Percentiles rank a stretch among this genome's conserved stretches.
phyloP scores from a whole-genome alignment of 805 yeast genomes.

The Kluyveromyces starmeri region DNA sequence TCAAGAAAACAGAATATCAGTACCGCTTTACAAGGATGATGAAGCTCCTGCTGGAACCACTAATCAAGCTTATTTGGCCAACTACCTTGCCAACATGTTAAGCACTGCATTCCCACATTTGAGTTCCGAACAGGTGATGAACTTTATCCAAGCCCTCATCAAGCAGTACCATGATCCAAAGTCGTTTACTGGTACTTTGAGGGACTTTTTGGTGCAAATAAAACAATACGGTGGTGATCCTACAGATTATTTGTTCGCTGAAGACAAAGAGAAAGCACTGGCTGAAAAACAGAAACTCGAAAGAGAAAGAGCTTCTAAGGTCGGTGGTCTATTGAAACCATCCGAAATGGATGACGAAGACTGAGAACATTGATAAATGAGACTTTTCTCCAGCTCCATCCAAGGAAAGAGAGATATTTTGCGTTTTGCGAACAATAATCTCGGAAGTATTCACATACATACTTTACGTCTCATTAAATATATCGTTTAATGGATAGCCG shows the following conservation, averaged over 20 bases:
- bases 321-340: slow-evolving; percentile 93
- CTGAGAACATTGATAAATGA: no score
- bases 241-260: slow-evolving; percentile 89
- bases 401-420: no score
- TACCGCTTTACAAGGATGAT: slow-evolving; percentile 71
- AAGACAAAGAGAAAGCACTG: slow-evolving; percentile 75
- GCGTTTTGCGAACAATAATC: no score
- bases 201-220: slow-evolving; percentile 94
- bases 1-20: slow-evolving; percentile 61
- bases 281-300: slow-evolving; percentile 60
- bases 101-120: slow-evolving; percentile 88
- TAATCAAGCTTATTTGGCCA: slow-evolving; percentile 68
- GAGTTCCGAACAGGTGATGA: slow-evolving; percentile 71
- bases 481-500: no score
- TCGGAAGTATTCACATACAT: no score
- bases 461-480: no score
- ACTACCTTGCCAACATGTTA: slow-evolving; percentile 74
- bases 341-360: slow-evolving; percentile 79
- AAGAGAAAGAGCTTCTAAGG: slow-evolving; percentile 71
- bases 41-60: slow-evolving; percentile 82
- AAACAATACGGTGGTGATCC: slow-evolving; percentile 94
- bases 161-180: slow-evolving; percentile 61
- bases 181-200: slow-evolving; percentile 73
- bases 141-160: slow-evolving; percentile 71
- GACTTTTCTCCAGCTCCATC: no score